Evolutionary conservation across 305 asterid species (phyloP).

Genomic region (Fraxinus ornus): DNA sequence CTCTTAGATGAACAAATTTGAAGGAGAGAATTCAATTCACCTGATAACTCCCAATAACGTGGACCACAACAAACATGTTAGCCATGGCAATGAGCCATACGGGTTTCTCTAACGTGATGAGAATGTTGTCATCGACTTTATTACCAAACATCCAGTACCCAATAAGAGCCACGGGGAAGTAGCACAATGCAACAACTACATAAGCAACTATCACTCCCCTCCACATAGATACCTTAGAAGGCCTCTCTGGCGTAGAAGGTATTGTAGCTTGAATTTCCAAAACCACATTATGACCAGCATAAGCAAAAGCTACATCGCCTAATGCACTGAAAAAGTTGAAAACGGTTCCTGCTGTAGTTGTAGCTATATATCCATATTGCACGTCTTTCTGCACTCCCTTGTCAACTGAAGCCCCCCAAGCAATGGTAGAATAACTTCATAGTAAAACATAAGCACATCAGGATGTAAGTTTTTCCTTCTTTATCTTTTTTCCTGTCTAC

Average conservation of each 20-base stretch:
- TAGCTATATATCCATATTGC: constrained; percentile 49
- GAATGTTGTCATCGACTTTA: constrained; percentile 44
- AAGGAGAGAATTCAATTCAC: constrained; percentile 20
- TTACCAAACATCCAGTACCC: constrained; percentile 66
- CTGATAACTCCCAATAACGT: constrained; percentile 85
- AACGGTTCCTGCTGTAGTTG: constrained; percentile 42
- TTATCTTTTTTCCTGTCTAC: not conserved
- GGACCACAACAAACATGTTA: constrained; percentile 73
- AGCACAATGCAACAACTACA: constrained; percentile 64
- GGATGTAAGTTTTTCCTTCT: not conserved
- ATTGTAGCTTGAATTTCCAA: constrained; percentile 78
- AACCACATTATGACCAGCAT: constrained; percentile 76
- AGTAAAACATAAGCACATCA: not conserved
- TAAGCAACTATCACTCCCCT: constrained; percentile 68
- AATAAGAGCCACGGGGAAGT: constrained; percentile 70
- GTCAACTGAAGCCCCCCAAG: constrained; percentile 55
- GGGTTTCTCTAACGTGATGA: constrained; percentile 44
- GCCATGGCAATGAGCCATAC: constrained; percentile 79
- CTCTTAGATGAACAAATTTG: not conserved
- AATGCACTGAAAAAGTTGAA: constrained; percentile 62
- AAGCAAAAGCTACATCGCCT: constrained; percentile 78
- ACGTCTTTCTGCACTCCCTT: constrained; percentile 50
- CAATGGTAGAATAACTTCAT: constrained; percentile 64
- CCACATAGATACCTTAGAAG: constrained; percentile 75
- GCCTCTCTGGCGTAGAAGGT: constrained; percentile 68